Evolutionary conservation across 805 yeast genomes (phyloP).

Genomic region (Brettanomyces bruxellensis): DNA sequence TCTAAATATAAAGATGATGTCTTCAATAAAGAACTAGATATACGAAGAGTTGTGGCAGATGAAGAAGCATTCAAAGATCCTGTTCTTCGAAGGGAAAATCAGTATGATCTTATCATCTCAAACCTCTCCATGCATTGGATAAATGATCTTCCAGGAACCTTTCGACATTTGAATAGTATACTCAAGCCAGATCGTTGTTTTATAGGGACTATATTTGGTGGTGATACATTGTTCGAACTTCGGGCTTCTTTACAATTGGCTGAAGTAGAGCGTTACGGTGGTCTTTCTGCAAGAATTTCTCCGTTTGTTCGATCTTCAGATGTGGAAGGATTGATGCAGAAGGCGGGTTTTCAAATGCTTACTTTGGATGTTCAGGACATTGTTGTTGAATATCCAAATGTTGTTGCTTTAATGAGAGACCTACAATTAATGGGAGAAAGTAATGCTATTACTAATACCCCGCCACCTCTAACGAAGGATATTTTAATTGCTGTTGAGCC

Average conservation of each 20-base stretch:
- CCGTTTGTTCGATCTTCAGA: constrained; percentile 76
- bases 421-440: constrained; percentile 80
- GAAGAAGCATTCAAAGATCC: constrained; percentile 53
- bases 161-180: constrained; percentile 45
- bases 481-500: constrained; percentile 68
- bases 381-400: constrained; percentile 68
- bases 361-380: constrained; percentile 82
- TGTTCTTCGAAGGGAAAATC: constrained; percentile 27
- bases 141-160: constrained; percentile 66
- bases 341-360: constrained; percentile 70
- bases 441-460: constrained; percentile 39
- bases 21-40: constrained; percentile 34
- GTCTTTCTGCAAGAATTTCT: constrained; percentile 71
- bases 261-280: constrained; percentile 71
- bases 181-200: constrained; percentile 76
- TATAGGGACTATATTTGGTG: constrained; percentile 74
- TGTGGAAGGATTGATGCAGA: constrained; percentile 61
- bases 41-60: constrained; percentile 50
- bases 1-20: constrained; percentile 39
- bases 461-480: constrained; percentile 45
- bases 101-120: constrained; percentile 63
- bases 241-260: constrained; percentile 76
- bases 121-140: constrained; percentile 78
- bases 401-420: constrained; percentile 58
- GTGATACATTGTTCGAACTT: constrained; percentile 77